Conservation (phyloP, 1,284 basidiomycete species). For the Rhodotorula mucilaginosa region DNA sequence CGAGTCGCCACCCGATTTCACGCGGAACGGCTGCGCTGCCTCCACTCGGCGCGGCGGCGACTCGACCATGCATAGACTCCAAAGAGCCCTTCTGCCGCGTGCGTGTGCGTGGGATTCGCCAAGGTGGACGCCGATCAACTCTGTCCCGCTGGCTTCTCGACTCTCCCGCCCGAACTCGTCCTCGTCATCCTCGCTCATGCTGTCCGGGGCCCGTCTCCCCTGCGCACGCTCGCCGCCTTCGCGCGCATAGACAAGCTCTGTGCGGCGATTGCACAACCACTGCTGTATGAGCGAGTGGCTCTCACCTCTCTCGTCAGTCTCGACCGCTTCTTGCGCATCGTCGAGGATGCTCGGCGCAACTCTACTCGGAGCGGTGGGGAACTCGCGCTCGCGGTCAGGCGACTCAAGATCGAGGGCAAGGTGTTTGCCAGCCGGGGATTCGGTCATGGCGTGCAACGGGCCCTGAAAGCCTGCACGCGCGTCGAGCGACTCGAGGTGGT, state of each 20-base stretch:
- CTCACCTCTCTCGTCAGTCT: constrained; percentile 15
- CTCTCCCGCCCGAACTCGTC: constrained; percentile 22
- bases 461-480: not conserved
- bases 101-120: no score
- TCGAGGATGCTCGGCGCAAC: not conserved
- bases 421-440: constrained; percentile 22
- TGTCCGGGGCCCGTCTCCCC: not conserved
- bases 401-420: constrained; percentile 11
- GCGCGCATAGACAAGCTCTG: constrained; percentile 10
- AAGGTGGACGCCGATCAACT: not conserved
- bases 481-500: constrained; percentile 16
- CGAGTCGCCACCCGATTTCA: no score
- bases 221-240: constrained; percentile 3
- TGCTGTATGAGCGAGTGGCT: not conserved
- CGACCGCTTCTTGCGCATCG: constrained; percentile 4
- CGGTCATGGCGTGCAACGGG: constrained; percentile 10
- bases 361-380: no score
- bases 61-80: no score
- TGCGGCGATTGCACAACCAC: constrained; percentile 1
- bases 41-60: no score
- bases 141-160: not conserved
- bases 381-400: not conserved
- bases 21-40: no score
- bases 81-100: no score
- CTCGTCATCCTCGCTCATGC: constrained; percentile 12